Conservation (phyloP, 352 stramenopile genomes). For the Pythium phragmitis region DNA sequence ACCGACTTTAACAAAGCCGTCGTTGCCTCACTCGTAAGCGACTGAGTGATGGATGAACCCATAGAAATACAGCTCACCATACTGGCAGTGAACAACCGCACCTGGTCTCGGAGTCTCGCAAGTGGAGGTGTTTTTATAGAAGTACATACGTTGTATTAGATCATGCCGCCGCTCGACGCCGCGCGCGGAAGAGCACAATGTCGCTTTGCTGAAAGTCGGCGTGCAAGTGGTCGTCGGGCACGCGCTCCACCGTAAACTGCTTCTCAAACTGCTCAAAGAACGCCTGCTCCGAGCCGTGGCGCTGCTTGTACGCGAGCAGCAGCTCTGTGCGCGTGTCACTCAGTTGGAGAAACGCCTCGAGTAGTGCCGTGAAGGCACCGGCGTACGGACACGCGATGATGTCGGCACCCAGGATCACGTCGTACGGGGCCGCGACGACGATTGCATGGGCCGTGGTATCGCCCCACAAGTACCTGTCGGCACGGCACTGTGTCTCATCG, state of each 20-base stretch:
- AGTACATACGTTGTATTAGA: too few species aligned
- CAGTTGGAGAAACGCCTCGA: constrained; percentile 51
- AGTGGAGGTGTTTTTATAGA: too few species aligned
- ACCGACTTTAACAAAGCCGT: constrained; percentile 64
- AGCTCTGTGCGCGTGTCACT: constrained; percentile 42
- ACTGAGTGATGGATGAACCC: constrained; percentile 2
- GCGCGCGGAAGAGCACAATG: constrained; percentile 64
- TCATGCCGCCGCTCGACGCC: constrained; percentile 19
- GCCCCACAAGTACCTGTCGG: constrained; percentile 62
- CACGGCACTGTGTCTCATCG: constrained; percentile 27
- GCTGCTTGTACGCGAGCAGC: constrained; percentile 77
- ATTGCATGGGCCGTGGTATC: constrained; percentile 33
- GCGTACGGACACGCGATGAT: constrained; percentile 85
- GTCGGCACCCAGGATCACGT: constrained; percentile 78
- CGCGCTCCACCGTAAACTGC: constrained; percentile 44
- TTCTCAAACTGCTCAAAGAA: constrained; percentile 64
- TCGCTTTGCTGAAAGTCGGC: constrained; percentile 63
- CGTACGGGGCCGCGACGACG: constrained; percentile 35
- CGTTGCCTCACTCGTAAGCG: constrained; percentile 35
- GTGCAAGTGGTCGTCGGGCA: constrained; percentile 52
- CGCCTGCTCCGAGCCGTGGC: constrained; percentile 53
- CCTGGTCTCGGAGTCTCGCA: too few species aligned
- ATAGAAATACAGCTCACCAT: constrained; percentile 2
- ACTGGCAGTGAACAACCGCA: too few species aligned
- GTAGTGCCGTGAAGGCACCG: constrained; percentile 57